Conservation (phyloP, 2,329 filamentous ascomycete species). For the Ceratocystis alfenasii region DNA sequence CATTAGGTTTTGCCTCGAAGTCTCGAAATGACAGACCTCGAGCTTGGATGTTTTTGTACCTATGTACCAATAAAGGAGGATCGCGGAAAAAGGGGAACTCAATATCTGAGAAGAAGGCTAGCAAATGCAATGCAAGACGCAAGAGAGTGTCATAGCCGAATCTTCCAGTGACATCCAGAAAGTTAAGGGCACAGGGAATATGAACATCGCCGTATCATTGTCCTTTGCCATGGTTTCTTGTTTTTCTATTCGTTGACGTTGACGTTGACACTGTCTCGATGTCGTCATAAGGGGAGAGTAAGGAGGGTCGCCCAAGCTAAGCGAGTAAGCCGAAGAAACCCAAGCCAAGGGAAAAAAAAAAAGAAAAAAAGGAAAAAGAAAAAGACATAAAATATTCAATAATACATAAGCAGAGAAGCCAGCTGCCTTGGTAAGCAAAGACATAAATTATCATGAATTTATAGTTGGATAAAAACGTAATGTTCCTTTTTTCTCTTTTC, state of each 20-base stretch:
- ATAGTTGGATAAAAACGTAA: not conserved
- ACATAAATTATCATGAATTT: not conserved
- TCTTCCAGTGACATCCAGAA: not conserved
- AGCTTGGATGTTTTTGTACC: not conserved
- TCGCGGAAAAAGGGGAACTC: not conserved
- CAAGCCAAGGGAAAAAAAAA: not conserved
- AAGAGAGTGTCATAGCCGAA: not conserved
- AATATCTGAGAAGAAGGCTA: not conserved
- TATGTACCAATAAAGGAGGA: not conserved
- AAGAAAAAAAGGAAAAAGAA: not conserved
- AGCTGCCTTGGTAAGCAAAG: not conserved
- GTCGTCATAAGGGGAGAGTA: not conserved
- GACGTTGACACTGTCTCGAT: not conserved
- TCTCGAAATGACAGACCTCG: not conserved
- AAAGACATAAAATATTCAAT: not conserved
- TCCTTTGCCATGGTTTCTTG: not conserved
- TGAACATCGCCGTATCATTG: not conserved
- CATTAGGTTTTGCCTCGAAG: conserved; percentile 5
- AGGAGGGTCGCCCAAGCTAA: not conserved
- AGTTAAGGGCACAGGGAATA: not conserved
- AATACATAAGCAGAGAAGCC: not conserved
- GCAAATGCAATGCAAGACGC: not conserved
- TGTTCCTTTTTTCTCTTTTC: not conserved
- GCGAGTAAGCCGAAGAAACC: conserved; percentile 1
- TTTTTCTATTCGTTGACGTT: not conserved